Percentiles rank a stretch among this genome's conserved stretches.
phyloP scores from a whole-genome alignment of 1,139 yeast species.

The Yamadazyma atlantica region DNA sequence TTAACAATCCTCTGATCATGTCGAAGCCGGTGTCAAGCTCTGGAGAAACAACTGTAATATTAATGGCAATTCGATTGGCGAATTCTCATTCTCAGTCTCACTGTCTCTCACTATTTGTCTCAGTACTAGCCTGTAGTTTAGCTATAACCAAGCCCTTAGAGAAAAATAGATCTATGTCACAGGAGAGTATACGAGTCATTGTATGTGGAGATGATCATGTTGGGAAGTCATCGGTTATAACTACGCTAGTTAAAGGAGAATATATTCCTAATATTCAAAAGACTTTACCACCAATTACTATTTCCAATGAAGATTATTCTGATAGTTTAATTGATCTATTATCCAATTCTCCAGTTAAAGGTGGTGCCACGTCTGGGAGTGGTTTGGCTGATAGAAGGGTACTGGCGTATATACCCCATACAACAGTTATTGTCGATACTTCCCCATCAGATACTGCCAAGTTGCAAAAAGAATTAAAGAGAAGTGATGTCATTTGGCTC shows the following conservation, averaged over 20 bases:
- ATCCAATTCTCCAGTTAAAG: slow-evolving; percentile 17
- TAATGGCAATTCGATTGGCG: slow-evolving; percentile 1
- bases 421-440: slow-evolving; percentile 79
- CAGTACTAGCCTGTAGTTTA: too few relatives aligned
- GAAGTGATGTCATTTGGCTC: slow-evolving; percentile 90
- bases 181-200: slow-evolving; percentile 61
- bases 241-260: slow-evolving; percentile 76
- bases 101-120: too few relatives aligned
- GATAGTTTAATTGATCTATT: slow-evolving; percentile 26
- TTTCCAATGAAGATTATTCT: slow-evolving; percentile 45
- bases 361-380: slow-evolving; percentile 5
- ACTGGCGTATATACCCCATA: slow-evolving; percentile 55
- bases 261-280: slow-evolving; percentile 74
- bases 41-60: neutral
- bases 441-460: slow-evolving; percentile 59
- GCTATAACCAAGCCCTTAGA: too few relatives aligned
- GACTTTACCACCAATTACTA: slow-evolving; percentile 78
- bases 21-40: neutral
- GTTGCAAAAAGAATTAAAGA: slow-evolving; percentile 72
- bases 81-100: too few relatives aligned
- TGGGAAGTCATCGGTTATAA: slow-evolving; percentile 76
- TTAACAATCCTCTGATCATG: neutral
- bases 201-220: slow-evolving; percentile 97
- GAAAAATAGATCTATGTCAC: too few relatives aligned
- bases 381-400: slow-evolving; percentile 18